These are phyloP conservation scores for Elongisporangium undulatum DNA, from an alignment of 352 stramenopile species.

Conservation along the genomic window DNA sequence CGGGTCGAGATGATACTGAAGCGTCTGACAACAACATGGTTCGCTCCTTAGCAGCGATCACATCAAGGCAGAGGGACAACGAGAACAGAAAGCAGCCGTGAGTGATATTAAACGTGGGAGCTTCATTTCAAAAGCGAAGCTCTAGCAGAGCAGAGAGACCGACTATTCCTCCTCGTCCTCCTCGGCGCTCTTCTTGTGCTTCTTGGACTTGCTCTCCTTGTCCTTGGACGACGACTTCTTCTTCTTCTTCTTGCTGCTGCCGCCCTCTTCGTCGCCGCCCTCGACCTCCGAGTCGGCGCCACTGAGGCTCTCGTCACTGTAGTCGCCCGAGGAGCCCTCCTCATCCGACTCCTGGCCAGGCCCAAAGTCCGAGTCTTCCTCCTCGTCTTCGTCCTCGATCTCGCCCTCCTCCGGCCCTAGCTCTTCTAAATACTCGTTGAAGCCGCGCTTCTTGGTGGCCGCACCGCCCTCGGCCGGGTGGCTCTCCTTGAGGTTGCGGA, in stretches of 20 bases:
- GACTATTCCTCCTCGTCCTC: conserved; percentile 15
- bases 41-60: no score
- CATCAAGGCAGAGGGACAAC: no score
- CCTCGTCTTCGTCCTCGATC: conserved; percentile 88
- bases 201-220: conserved; percentile 61
- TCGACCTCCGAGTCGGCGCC: conserved; percentile 78
- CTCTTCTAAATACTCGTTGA: conserved; percentile 78
- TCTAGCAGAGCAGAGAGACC: background rate
- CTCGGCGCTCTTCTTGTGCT: conserved; percentile 19
- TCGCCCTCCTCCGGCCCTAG: conserved; percentile 83
- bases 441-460: conserved; percentile 69
- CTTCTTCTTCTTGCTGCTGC: conserved; percentile 62
- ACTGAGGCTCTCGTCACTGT: conserved; percentile 81
- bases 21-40: no score
- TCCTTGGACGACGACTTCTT: conserved; percentile 22
- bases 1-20: no score
- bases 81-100: background rate
- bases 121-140: no score
- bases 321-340: conserved; percentile 63
- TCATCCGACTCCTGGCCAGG: conserved; percentile 46
- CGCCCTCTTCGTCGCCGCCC: conserved; percentile 44
- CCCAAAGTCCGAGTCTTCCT: conserved; percentile 93
- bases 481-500: conserved; percentile 91
- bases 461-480: conserved; percentile 34
- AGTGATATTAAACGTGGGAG: no score